phyloP scores from a whole-genome alignment of 2,329 filamentous ascomycete genomes.

The Fusarium sp. region DNA sequence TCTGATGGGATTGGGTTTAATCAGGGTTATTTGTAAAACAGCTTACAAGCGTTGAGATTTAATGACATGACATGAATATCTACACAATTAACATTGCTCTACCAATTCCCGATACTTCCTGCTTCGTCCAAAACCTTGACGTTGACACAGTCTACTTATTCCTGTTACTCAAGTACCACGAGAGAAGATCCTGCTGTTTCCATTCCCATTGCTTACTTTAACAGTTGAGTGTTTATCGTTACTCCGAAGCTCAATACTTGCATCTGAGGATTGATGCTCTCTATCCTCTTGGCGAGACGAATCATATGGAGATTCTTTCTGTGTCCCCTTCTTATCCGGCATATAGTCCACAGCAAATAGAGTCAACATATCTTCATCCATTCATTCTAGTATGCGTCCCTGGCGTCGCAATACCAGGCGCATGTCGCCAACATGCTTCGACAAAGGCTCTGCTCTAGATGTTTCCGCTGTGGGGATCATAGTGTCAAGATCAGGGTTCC shows the following conservation, averaged over 20 bases:
- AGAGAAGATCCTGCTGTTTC: accelerated
- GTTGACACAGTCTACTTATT: accelerated
- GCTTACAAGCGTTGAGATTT: background rate
- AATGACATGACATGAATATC: background rate
- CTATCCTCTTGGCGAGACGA: accelerated
- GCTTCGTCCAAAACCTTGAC: background rate
- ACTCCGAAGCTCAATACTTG: background rate
- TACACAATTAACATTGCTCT: background rate
- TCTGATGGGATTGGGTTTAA: background rate
- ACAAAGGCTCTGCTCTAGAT: constrained; percentile 3
- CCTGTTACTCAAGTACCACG: accelerated
- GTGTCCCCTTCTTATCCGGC: accelerated
- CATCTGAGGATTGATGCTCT: background rate
- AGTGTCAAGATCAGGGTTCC: constrained; percentile 7
- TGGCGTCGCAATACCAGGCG: background rate
- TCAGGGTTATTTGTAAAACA: background rate
- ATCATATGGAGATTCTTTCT: background rate
- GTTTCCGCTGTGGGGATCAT: background rate
- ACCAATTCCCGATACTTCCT: background rate
- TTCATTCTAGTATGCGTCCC: accelerated
- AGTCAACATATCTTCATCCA: background rate
- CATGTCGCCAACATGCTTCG: background rate
- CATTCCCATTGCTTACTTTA: background rate
- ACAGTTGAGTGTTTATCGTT: accelerated
- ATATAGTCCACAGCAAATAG: background rate